phyloP scores from a whole-genome alignment of 2,329 filamentous ascomycete genomes.

The Botryotinia narcissicola region DNA sequence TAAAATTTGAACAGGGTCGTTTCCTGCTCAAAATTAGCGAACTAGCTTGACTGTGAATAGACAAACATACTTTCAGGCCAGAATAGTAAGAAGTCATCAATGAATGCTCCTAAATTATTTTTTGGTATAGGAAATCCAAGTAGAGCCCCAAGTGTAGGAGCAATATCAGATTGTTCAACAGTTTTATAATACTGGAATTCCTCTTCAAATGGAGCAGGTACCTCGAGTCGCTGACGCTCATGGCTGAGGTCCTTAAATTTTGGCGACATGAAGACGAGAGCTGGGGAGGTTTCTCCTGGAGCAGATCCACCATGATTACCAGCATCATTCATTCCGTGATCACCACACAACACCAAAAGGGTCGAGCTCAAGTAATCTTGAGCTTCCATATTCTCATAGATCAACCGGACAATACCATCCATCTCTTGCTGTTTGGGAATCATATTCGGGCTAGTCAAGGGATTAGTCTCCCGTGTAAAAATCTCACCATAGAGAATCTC shows the following conservation, averaged over 20 bases:
- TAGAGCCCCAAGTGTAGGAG: constrained; percentile 81
- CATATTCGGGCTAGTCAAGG: constrained; percentile 71
- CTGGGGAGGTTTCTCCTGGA: constrained; percentile 89
- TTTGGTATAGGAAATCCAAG: constrained; percentile 83
- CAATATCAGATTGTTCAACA: constrained; percentile 93
- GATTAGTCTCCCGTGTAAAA: constrained; percentile 24
- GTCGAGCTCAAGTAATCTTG: constrained; percentile 71
- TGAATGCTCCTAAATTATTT: constrained; percentile 87
- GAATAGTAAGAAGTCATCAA: constrained; percentile 73
- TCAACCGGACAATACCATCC: constrained; percentile 74
- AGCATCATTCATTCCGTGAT: constrained; percentile 99
- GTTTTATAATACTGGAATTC: constrained; percentile 81
- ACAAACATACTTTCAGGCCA: constrained; percentile 62
- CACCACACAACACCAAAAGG: constrained; percentile 81
- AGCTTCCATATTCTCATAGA: constrained; percentile 73
- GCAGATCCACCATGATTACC: constrained; percentile 96
- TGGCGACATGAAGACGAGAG: constrained; percentile 85
- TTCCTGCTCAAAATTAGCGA: constrained; percentile 35
- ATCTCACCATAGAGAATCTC: constrained; percentile 24
- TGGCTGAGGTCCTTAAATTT: constrained; percentile 72
- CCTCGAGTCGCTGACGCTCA: constrained; percentile 45
- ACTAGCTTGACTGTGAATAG: background rate
- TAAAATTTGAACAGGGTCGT: constrained; percentile 65
- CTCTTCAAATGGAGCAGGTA: constrained; percentile 58
- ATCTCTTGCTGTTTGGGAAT: constrained; percentile 89